Evolutionary conservation across 208 protist genomes (phyloP).

Genomic region (Leishmania arabica): DNA sequence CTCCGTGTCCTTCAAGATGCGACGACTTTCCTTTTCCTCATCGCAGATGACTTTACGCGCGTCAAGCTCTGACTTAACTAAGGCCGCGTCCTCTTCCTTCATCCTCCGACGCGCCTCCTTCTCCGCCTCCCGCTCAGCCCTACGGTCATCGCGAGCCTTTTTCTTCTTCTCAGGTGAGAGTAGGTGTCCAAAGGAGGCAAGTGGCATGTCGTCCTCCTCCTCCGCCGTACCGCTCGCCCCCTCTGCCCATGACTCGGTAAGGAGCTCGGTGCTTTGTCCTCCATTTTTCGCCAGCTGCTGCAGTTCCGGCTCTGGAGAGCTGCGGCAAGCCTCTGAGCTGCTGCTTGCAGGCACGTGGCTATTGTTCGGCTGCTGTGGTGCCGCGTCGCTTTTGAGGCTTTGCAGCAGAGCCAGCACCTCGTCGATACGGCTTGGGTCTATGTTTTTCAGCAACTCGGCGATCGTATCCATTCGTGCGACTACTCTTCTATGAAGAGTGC

Average conservation of each 20-base stretch:
- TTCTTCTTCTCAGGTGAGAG: constrained; percentile 24
- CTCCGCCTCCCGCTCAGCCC: constrained; percentile 24
- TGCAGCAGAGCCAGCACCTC: constrained; percentile 34
- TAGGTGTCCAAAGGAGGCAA: constrained; percentile 13
- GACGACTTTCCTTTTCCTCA: constrained; percentile 18
- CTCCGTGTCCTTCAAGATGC: constrained; percentile 19
- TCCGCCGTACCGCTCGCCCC: constrained; percentile 1
- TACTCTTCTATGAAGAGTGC: constrained; percentile 5
- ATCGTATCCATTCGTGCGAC: constrained; percentile 25
- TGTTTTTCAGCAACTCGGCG: constrained; percentile 28
- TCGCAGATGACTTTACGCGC: constrained; percentile 17
- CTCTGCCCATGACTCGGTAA: constrained; percentile 6
- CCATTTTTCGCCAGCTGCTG: background rate
- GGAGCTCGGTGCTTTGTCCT: background rate
- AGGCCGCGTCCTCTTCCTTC: constrained; percentile 18
- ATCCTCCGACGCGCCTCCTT: constrained; percentile 23
- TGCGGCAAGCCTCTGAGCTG: background rate
- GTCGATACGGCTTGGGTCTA: constrained; percentile 38
- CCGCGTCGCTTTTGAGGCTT: constrained; percentile 13
- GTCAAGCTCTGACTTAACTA: constrained; percentile 25
- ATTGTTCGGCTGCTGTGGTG: background rate
- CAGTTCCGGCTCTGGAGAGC: background rate
- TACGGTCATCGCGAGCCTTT: constrained; percentile 11
- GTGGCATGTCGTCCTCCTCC: constrained; percentile 21
- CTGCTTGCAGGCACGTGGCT: background rate